These are phyloP conservation scores for Neofusicoccum parvum DNA, from an alignment of 2,329 filamentous ascomycete genomes.

Conservation along the genomic window DNA sequence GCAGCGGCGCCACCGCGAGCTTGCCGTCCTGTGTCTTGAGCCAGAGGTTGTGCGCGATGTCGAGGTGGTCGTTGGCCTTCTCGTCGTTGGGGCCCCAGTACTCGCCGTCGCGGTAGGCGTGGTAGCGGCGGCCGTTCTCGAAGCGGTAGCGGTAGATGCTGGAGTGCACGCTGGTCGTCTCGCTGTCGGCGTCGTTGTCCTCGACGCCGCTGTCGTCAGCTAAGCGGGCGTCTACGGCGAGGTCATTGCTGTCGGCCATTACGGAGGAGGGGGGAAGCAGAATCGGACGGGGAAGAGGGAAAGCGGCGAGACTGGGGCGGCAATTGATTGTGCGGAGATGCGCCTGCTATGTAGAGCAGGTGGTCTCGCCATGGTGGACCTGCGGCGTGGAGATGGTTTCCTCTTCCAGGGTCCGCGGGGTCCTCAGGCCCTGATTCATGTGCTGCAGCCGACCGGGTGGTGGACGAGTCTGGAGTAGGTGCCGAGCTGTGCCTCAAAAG, in stretches of 20 bases:
- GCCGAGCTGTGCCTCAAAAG: background rate
- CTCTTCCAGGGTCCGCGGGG: background rate
- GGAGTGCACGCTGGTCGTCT: slow-evolving; percentile 23
- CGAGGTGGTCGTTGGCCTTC: slow-evolving; percentile 45
- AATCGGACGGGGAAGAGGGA: background rate
- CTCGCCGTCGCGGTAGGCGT: slow-evolving; percentile 4
- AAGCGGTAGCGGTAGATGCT: slow-evolving; percentile 34
- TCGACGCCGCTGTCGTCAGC: background rate
- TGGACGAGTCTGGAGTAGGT: background rate
- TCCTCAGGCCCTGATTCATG: background rate
- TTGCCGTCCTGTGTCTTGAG: slow-evolving; percentile 38
- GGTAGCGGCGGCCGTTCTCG: slow-evolving; percentile 24
- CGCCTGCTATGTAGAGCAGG: background rate
- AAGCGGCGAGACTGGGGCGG: background rate
- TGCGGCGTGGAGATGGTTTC: background rate
- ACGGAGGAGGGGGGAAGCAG: background rate
- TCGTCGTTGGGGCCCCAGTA: slow-evolving; percentile 47
- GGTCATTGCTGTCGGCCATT: background rate
- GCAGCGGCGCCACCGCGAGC: slow-evolving; percentile 37
- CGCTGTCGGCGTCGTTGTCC: background rate
- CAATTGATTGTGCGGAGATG: background rate
- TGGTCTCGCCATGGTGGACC: background rate
- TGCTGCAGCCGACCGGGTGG: background rate
- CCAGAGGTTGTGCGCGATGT: slow-evolving; percentile 48
- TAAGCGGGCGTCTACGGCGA: background rate